Evolutionary conservation across 352 stramenopile species (phyloP).

Genomic region (Plasmopara muralis): DNA sequence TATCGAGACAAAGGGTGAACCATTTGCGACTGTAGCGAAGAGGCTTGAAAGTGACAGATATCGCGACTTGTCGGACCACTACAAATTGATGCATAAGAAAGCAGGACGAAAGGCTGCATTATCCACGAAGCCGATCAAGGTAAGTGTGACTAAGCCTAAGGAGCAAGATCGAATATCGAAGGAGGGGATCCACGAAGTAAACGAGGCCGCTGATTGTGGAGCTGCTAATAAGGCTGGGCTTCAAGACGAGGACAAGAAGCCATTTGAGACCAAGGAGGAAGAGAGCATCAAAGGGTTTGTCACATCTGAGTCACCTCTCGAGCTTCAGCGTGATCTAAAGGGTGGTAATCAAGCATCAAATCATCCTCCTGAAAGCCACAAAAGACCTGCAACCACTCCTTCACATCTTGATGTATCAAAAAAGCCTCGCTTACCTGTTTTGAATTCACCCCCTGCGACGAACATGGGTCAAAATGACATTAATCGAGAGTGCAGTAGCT

Average conservation of each 20-base stretch:
- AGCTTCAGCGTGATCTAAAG: conserved; percentile 4
- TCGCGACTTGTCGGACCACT: conserved; percentile 41
- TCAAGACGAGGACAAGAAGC: conserved; percentile 4
- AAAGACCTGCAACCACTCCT: conserved; percentile 11
- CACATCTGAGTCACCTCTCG: conserved; percentile 7
- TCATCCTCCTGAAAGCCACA: conserved; percentile 14
- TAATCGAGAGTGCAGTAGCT: conserved; percentile 15
- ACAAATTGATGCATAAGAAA: conserved; percentile 68
- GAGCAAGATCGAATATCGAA: conserved; percentile 5
- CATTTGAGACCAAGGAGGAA: conserved; percentile 4
- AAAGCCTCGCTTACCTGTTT: conserved; percentile 16
- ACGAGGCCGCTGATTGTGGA: conserved; percentile 1
- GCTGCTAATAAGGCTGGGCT: not conserved
- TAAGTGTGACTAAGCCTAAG: conserved; percentile 1
- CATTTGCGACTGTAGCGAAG: conserved; percentile 37
- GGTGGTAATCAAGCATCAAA: conserved; percentile 3
- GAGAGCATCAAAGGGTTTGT: not conserved
- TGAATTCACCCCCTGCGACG: conserved; percentile 3
- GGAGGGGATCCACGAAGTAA: conserved; percentile 1
- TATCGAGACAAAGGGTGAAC: conserved; percentile 37
- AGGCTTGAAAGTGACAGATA: conserved; percentile 37
- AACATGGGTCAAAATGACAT: conserved; percentile 21
- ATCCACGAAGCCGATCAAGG: conserved; percentile 10
- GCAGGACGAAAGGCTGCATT: conserved; percentile 28
- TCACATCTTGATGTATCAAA: conserved; percentile 7